Evolutionary conservation across 1,139 yeast genomes (phyloP).

Genomic region (Kazachstania sp.): DNA sequence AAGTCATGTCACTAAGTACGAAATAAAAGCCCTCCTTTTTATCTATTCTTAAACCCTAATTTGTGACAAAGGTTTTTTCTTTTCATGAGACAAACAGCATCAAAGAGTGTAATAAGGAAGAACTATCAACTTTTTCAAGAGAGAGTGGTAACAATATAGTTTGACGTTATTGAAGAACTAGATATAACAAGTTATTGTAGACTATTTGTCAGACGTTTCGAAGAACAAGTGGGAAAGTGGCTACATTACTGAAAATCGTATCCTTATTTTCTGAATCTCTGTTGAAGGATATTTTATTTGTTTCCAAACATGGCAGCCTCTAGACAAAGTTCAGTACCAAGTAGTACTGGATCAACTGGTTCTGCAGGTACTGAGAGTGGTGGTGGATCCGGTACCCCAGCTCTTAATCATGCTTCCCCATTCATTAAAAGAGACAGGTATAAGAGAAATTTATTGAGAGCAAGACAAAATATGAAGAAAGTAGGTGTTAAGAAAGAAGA

Average conservation of each 20-base stretch:
- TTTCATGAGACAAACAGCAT: background rate
- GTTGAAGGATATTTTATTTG: background rate
- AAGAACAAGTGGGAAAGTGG: too few species aligned
- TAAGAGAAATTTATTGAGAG: slow-evolving; percentile 29
- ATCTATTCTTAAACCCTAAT: too few species aligned
- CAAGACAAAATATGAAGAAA: slow-evolving; percentile 18
- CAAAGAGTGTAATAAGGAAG: too few species aligned
- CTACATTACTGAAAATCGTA: background rate
- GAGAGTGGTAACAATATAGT: too few species aligned
- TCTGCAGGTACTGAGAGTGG: background rate
- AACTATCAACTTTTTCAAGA: too few species aligned
- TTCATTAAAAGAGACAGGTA: slow-evolving; percentile 31
- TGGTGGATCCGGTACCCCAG: too few species aligned
- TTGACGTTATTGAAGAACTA: too few species aligned
- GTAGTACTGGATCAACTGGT: slow-evolving; percentile 2
- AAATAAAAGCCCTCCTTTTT: too few species aligned
- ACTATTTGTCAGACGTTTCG: too few species aligned
- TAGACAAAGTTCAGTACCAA: slow-evolving; percentile 2
- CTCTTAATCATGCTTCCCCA: slow-evolving; percentile 26
- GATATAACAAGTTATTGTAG: too few species aligned
- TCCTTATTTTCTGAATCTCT: background rate
- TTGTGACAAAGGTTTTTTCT: too few species aligned
- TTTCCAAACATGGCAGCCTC: background rate
- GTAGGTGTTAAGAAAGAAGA: slow-evolving; percentile 29
- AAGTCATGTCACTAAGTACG: too few species aligned